Conservation (phyloP, 495 filamentous ascomycete species). For the Penicillium riverlandense region DNA sequence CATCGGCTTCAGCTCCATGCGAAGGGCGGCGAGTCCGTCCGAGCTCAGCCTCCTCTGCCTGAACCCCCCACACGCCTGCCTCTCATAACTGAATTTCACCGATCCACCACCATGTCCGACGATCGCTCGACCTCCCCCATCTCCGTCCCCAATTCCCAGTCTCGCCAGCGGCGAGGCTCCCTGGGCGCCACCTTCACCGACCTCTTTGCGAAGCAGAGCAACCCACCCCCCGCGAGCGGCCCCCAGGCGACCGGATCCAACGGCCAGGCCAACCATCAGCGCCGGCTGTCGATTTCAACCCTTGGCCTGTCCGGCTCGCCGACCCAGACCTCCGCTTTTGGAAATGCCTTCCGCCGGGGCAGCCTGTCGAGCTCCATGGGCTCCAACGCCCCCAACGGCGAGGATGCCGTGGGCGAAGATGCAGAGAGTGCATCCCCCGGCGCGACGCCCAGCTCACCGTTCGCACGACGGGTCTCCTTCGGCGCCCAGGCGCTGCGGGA, state of each 20-base stretch:
- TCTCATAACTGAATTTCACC: neutral
- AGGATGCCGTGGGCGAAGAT: constrained; percentile 86
- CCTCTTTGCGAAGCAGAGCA: constrained; percentile 32
- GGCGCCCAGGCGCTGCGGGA: constrained; percentile 80
- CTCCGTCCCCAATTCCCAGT: constrained; percentile 31
- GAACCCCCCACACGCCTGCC: neutral
- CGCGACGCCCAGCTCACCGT: constrained; percentile 60
- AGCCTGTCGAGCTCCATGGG: constrained; percentile 68
- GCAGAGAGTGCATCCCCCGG: constrained; percentile 46
- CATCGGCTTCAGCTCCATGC: constrained; percentile 9
- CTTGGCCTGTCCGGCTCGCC: constrained; percentile 79
- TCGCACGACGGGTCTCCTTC: constrained; percentile 82
- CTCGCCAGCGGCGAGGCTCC: constrained; percentile 40
- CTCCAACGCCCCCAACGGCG: constrained; percentile 64
- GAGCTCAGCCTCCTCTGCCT: constrained; percentile 6
- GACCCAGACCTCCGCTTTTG: constrained; percentile 49
- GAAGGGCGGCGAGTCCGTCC: constrained; percentile 28
- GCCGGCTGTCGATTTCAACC: constrained; percentile 82
- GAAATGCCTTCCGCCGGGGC: constrained; percentile 50
- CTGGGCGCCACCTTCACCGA: constrained; percentile 41
- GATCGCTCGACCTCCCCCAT: constrained; percentile 43
- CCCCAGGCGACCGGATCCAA: constrained; percentile 35
- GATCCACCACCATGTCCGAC: constrained; percentile 35
- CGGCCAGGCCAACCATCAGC: constrained; percentile 61
- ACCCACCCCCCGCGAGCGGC: constrained; percentile 3